Conservation (phyloP, 176 grass and related monocot species). For the Poa pratensis region DNA sequence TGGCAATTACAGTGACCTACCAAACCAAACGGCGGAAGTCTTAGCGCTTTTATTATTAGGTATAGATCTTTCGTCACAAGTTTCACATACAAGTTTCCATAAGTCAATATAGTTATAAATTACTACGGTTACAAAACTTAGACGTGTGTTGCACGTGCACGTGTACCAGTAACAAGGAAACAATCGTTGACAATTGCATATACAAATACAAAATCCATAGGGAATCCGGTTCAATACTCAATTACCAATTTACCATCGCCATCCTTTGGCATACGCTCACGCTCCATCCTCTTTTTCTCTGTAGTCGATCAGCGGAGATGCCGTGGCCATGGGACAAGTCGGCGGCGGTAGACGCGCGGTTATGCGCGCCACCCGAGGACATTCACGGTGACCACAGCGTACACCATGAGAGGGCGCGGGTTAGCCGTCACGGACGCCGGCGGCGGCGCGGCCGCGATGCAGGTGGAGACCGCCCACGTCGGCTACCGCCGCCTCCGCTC, state of each 20-base stretch:
- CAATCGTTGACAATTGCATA: not conserved
- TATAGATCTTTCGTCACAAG: too few relatives aligned
- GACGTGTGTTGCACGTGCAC: too few relatives aligned
- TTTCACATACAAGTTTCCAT: too few relatives aligned
- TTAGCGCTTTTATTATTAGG: too few relatives aligned
- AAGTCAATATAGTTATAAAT: too few relatives aligned
- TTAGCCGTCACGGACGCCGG: conserved; percentile 56
- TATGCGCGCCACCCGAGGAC: not conserved
- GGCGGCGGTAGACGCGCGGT: not conserved
- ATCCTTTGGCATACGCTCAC: not conserved
- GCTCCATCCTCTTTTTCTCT: not conserved
- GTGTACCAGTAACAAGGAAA: conserved; percentile 9
- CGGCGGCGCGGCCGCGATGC: conserved; percentile 36
- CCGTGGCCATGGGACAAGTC: conserved; percentile 3
- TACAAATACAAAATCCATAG: not conserved
- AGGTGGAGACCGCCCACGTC: conserved; percentile 48
- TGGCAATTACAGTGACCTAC: too few relatives aligned
- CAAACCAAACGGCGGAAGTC: too few relatives aligned
- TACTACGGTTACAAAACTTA: too few relatives aligned
- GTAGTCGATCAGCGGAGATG: not conserved
- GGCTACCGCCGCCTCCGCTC: conserved; percentile 37
- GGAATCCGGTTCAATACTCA: not conserved
- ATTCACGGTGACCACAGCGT: conserved; percentile 12
- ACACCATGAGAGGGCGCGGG: conserved; percentile 16
- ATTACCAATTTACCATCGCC: not conserved